Base-by-base conservation (phyloP, 225 moss, liverwort and hornwort species). In the Pleurozium schreberi region DNA sequence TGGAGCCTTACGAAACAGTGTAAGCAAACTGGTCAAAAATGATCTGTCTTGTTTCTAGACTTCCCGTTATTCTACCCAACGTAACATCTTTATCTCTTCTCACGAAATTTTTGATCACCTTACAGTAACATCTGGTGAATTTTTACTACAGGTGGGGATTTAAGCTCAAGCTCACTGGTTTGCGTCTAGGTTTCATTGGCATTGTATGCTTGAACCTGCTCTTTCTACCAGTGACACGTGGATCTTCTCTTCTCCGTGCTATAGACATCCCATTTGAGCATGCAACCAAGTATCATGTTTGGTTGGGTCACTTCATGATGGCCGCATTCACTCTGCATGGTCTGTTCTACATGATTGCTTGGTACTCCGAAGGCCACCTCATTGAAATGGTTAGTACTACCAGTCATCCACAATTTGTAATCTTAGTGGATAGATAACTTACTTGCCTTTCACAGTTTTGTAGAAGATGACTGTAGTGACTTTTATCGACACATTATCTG, bases 221-320 rank as follows among this genome's bases (percentile, higher is more conserved):
- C 75, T 98, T 98, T 90, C 87, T 98, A 52, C 98, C 98, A 73
- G 96, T 98, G 66, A 73, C 97, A 53, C 94, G 98, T 49, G 98
- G 98, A 79, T 98, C 98, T 86, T 95, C 95, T 63, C 92, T 98
- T 81, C 93, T 97, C n/a, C 96, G 97, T 60, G 94, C 96, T 57
- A 85, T 96, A 40, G 97, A 97, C 88, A 95, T 98, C 60, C 96
- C 98, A 34, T 97, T 98, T 80, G 98, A 98, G 89, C 98, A 98
- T 91, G 98, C 98, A 52, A 91, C 94, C 50, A 97, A 96, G 73
- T 98, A 98, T 81, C 98, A 89, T 87, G 95, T 96, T 45, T 98
- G 98, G 98, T 92, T 98, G 89, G 98, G 98, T 26, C 96, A 98
- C 91, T 97, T 97, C 90, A 96, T 94, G 89, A 97, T 98, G 98